Evolutionary conservation across 345 rosid species (phyloP).

Genomic region (Populus davidiana): DNA sequence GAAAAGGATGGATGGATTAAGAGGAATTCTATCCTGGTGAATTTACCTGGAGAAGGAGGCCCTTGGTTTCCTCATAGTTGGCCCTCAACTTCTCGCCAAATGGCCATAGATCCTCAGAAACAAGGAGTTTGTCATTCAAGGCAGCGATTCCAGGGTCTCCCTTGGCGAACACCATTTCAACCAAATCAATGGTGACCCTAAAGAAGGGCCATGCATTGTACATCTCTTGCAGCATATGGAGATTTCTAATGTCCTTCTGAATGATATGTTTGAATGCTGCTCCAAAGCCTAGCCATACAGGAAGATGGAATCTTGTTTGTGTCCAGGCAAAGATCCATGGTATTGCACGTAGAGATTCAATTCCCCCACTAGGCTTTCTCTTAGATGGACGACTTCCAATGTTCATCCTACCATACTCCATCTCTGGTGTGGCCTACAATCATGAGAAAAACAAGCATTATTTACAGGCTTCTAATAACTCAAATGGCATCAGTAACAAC

Average conservation of each 20-base stretch:
- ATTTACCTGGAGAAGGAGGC: slow-evolving; percentile 84
- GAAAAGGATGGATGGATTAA: not conserved
- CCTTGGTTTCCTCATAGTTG: slow-evolving; percentile 78
- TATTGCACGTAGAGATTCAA: slow-evolving; percentile 93
- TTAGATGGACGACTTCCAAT: slow-evolving; percentile 98
- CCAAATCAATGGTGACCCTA: slow-evolving; percentile 87
- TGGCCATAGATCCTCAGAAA: slow-evolving; percentile 69
- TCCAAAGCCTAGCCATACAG: slow-evolving; percentile 97
- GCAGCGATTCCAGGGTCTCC: slow-evolving; percentile 95
- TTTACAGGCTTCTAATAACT: slow-evolving; percentile 1
- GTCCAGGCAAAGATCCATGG: slow-evolving; percentile 99
- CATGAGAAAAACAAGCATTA: slow-evolving; percentile 13
- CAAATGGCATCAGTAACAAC: not conserved
- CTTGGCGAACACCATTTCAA: slow-evolving; percentile 99
- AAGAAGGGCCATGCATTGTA: slow-evolving; percentile 94
- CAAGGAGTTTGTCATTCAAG: slow-evolving; percentile 80
- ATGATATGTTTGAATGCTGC: slow-evolving; percentile 74
- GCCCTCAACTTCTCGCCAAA: slow-evolving; percentile 71
- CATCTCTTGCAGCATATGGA: slow-evolving; percentile 82
- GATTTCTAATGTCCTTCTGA: slow-evolving; percentile 67
- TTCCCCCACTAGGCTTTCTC: slow-evolving; percentile 94
- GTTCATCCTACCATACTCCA: slow-evolving; percentile 97
- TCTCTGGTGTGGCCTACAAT: slow-evolving; percentile 92
- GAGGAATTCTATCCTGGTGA: not conserved
- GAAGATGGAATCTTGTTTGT: slow-evolving; percentile 95